Conservation (phyloP, 257 asterid species). For the Petunia secreta region DNA sequence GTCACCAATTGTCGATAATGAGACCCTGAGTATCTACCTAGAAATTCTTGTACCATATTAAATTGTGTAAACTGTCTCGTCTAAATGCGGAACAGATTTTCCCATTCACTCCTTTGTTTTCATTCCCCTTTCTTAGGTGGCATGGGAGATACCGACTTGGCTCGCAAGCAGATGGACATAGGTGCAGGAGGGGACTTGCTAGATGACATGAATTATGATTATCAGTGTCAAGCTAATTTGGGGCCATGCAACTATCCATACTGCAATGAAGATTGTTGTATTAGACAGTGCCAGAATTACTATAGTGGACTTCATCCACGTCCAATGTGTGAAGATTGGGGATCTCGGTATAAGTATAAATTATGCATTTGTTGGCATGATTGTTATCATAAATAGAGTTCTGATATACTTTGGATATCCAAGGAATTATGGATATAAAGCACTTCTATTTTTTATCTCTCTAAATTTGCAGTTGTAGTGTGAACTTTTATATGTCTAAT, state of each 20-base stretch:
- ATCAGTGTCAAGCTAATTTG: conserved; percentile 21
- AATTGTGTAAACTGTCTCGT: neutral
- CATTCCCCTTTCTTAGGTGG: neutral
- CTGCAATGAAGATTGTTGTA: conserved; percentile 17
- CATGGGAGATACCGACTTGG: neutral
- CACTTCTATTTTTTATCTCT: too few relatives aligned
- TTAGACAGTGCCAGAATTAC: neutral
- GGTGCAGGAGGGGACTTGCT: neutral
- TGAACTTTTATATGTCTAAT: too few relatives aligned
- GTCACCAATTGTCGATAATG: too few relatives aligned
- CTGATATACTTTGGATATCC: neutral
- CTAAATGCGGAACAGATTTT: too few relatives aligned
- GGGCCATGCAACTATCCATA: conserved; percentile 18
- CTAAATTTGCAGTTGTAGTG: too few relatives aligned
- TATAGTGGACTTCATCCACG: conserved; percentile 25
- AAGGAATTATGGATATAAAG: too few relatives aligned
- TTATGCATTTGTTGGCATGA: conserved; percentile 29
- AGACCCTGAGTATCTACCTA: too few relatives aligned
- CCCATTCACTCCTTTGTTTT: too few relatives aligned
- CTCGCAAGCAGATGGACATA: neutral
- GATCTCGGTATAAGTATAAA: neutral
- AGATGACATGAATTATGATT: neutral
- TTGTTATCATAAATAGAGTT: neutral
- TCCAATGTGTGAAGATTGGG: conserved; percentile 7
- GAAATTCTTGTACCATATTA: too few relatives aligned